Evolutionary conservation across 2,329 filamentous ascomycete species (phyloP).

Genomic region (Neonectria punicea): DNA sequence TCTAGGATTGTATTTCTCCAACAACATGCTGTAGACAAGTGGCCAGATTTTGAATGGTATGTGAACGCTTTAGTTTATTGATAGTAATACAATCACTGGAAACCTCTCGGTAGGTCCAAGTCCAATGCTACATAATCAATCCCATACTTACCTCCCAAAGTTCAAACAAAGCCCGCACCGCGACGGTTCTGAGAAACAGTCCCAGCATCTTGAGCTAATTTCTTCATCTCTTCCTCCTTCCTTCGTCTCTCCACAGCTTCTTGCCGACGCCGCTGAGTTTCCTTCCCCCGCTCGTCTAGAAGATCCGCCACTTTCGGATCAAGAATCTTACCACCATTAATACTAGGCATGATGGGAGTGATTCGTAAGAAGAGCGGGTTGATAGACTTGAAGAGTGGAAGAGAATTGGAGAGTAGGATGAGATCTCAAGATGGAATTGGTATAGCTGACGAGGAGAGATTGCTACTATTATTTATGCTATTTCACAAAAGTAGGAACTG

Average conservation of each 20-base stretch:
- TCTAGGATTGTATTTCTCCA: not conserved
- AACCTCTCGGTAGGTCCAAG: not conserved
- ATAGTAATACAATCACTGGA: not conserved
- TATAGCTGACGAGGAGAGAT: not conserved
- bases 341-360: not conserved
- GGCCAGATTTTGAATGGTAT: not conserved
- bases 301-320: not conserved
- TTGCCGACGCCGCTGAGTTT: slow-evolving; percentile 4
- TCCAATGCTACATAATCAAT: not conserved
- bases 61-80: not conserved
- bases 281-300: not conserved
- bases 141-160: not conserved
- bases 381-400: not conserved
- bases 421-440: not conserved
- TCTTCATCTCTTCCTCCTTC: slow-evolving; percentile 7
- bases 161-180: slow-evolving; percentile 6
- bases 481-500: not conserved
- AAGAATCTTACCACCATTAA: slow-evolving; percentile 15
- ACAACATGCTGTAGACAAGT: not conserved
- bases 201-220: slow-evolving; percentile 5
- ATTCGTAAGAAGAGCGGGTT: not conserved
- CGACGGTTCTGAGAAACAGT: slow-evolving; percentile 4
- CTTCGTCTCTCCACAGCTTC: slow-evolving; percentile 5
- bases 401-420: not conserved
- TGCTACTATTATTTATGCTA: not conserved